Conservation (phyloP, 495 filamentous ascomycete genomes). For the Penicillium goetzii region DNA sequence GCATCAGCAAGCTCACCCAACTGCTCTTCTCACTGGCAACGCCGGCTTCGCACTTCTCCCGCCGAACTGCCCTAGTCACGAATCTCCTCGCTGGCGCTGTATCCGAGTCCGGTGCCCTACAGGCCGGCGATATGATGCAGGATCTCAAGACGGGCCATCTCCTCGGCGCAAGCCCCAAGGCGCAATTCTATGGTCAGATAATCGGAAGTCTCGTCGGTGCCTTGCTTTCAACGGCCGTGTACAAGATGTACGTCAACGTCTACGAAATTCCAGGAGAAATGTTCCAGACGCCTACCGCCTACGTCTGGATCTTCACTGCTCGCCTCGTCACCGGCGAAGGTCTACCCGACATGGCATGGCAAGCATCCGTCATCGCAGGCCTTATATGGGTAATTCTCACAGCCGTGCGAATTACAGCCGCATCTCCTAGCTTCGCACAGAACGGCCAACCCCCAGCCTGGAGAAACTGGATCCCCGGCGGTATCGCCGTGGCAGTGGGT, state of each 20-base stretch:
- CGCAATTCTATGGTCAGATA: conserved; percentile 95
- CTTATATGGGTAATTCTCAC: conserved; percentile 72
- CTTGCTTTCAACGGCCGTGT: conserved; percentile 82
- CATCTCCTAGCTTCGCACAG: conserved; percentile 36
- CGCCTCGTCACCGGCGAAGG: conserved; percentile 92
- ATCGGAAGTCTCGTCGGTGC: conserved; percentile 90
- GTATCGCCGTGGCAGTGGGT: conserved; percentile 93
- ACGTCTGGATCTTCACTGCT: conserved; percentile 97
- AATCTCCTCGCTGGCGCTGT: conserved; percentile 96
- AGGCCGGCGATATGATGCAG: conserved; percentile 98
- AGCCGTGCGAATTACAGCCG: conserved; percentile 61
- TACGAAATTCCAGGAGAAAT: conserved; percentile 85
- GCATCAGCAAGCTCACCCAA: conserved; percentile 95
- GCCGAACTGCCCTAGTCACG: conserved; percentile 72
- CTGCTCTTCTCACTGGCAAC: conserved; percentile 90
- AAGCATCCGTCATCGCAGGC: conserved; percentile 73
- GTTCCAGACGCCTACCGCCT: conserved; percentile 92
- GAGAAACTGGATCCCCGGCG: conserved; percentile 72
- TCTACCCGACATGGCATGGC: conserved; percentile 76
- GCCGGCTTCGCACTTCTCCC: conserved; percentile 66
- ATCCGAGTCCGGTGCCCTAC: conserved; percentile 81
- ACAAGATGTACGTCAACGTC: conserved; percentile 87
- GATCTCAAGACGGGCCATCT: conserved; percentile 97
- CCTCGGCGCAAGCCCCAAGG: conserved; percentile 86
- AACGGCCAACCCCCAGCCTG: conserved; percentile 37